Conservation (phyloP, 768 basidiomycete species). For the Xerocomus spinulosus region DNA sequence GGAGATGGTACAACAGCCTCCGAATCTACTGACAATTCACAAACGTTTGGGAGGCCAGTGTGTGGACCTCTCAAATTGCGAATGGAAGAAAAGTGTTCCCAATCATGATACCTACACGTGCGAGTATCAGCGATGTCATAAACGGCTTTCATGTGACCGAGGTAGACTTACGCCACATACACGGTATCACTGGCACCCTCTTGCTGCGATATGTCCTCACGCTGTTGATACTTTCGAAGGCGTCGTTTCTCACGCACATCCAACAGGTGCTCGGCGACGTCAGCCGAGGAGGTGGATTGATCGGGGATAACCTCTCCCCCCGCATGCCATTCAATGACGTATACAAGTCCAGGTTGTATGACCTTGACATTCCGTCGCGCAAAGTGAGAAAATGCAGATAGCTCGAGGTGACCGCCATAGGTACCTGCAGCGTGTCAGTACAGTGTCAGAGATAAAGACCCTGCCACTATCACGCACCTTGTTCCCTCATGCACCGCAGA, state of each 20-base stretch:
- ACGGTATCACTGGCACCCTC: slow-evolving; percentile 42
- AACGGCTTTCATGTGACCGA: slow-evolving; percentile 5
- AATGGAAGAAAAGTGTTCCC: slow-evolving; percentile 95
- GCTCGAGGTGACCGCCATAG: slow-evolving; percentile 90
- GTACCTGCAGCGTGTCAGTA: slow-evolving; percentile 49
- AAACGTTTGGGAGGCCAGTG: slow-evolving; percentile 61
- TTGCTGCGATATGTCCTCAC: slow-evolving; percentile 17
- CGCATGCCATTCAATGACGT: slow-evolving; percentile 80
- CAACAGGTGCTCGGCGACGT: slow-evolving; percentile 21
- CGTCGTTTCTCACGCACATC: slow-evolving; percentile 45
- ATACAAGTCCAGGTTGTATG: slow-evolving; percentile 86
- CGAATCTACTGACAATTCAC: slow-evolving; percentile 42
- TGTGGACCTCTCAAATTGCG: slow-evolving; percentile 84
- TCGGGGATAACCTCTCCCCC: slow-evolving; percentile 42
- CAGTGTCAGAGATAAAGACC: slow-evolving; percentile 3
- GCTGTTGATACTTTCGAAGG: slow-evolving; percentile 34
- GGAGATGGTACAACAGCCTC: slow-evolving; percentile 30
- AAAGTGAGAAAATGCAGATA: slow-evolving; percentile 89
- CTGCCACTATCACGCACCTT: slow-evolving; percentile 42
- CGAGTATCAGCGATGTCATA: slow-evolving; percentile 9
- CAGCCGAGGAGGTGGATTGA: slow-evolving; percentile 23
- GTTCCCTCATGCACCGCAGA: slow-evolving; percentile 72
- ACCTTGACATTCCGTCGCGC: slow-evolving; percentile 79
- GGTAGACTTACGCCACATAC: slow-evolving; percentile 75
- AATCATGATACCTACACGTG: slow-evolving; percentile 72